phyloP scores from a whole-genome alignment of 1,284 basidiomycete genomes.

The Cystobasidiaceae sp. region DNA sequence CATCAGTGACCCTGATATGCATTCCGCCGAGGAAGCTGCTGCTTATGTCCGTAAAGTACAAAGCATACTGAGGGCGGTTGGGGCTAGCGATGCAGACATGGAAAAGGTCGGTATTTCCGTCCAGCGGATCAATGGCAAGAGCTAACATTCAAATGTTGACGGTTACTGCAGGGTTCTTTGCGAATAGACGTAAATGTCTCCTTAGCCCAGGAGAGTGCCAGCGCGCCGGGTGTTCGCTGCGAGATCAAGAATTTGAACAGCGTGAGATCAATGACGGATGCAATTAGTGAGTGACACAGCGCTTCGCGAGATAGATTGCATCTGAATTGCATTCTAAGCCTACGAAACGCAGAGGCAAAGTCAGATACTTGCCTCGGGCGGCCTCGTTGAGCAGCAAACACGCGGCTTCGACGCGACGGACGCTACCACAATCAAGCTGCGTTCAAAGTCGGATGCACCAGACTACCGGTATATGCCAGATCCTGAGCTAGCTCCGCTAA shows the following conservation, averaged over 20 bases:
- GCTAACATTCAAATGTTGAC: no score
- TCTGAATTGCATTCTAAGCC: slow-evolving; percentile 45
- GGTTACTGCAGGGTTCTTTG: slow-evolving; percentile 67
- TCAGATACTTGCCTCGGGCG: slow-evolving; percentile 54
- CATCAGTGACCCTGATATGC: slow-evolving; percentile 87
- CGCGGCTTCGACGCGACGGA: slow-evolving; percentile 80
- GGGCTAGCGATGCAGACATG: slow-evolving; percentile 94
- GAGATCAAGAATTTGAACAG: slow-evolving; percentile 98
- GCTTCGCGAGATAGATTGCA: neutral
- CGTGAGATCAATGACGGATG: slow-evolving; percentile 74
- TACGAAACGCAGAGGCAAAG: slow-evolving; percentile 71
- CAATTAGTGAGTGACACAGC: slow-evolving; percentile 61
- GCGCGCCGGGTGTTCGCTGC: slow-evolving; percentile 75
- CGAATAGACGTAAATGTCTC: slow-evolving; percentile 96
- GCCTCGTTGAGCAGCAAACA: slow-evolving; percentile 71
- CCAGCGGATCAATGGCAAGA: no score
- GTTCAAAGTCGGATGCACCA: slow-evolving; percentile 86
- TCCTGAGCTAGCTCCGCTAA: slow-evolving; percentile 75
- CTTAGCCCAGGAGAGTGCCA: slow-evolving; percentile 55
- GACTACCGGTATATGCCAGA: slow-evolving; percentile 99
- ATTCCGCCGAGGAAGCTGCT: slow-evolving; percentile 87
- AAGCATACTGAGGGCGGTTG: slow-evolving; percentile 70
- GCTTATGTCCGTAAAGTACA: slow-evolving; percentile 83
- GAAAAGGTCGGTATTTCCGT: slow-evolving; percentile 61
- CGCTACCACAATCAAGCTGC: slow-evolving; percentile 71